Evolutionary conservation across 345 rosid species (phyloP).

Genomic region (Lepidium africanum): DNA sequence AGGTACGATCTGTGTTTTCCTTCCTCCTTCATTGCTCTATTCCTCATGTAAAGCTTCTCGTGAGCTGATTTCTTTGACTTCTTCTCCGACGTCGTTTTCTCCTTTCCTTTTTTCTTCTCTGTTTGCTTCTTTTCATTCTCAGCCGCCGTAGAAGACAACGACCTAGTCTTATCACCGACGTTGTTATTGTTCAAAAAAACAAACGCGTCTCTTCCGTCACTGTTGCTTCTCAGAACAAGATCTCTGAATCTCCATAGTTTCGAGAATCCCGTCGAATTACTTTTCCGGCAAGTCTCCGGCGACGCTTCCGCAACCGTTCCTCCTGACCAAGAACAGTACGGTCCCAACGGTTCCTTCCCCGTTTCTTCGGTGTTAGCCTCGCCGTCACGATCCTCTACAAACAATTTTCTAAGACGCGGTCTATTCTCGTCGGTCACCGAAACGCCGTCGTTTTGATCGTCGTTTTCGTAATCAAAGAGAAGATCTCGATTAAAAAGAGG

Average conservation of each 20-base stretch:
- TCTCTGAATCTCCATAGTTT: conserved; percentile 48
- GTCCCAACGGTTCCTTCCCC: conserved; percentile 13
- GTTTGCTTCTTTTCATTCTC: background rate
- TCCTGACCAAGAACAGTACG: conserved; percentile 37
- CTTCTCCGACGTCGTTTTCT: conserved; percentile 20
- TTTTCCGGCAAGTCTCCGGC: conserved; percentile 45
- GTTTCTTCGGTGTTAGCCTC: background rate
- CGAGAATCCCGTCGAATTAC: conserved; percentile 56
- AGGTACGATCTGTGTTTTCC: conserved; percentile 53
- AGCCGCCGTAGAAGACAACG: background rate
- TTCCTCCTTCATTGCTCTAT: conserved; percentile 40
- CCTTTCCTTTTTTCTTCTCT: conserved; percentile 11
- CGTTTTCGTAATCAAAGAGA: conserved; percentile 8
- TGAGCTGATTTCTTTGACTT: conserved; percentile 30
- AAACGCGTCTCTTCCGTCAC: conserved; percentile 58
- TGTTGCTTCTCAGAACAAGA: conserved; percentile 35
- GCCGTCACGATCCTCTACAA: conserved; percentile 25
- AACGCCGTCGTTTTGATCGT: conserved; percentile 1
- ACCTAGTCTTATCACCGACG: background rate
- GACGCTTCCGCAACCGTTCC: conserved; percentile 37
- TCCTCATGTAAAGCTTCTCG: conserved; percentile 46
- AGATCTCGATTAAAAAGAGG: conserved; percentile 40
- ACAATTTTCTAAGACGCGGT: conserved; percentile 35
- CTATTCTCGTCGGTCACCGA: background rate
- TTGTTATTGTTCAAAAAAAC: conserved; percentile 33